A percentile compares a stretch with the other conserved stretches of the same genome.
Conservation (phyloP, 257 asterid species). For the Capsicum rhomboideum region DNA sequence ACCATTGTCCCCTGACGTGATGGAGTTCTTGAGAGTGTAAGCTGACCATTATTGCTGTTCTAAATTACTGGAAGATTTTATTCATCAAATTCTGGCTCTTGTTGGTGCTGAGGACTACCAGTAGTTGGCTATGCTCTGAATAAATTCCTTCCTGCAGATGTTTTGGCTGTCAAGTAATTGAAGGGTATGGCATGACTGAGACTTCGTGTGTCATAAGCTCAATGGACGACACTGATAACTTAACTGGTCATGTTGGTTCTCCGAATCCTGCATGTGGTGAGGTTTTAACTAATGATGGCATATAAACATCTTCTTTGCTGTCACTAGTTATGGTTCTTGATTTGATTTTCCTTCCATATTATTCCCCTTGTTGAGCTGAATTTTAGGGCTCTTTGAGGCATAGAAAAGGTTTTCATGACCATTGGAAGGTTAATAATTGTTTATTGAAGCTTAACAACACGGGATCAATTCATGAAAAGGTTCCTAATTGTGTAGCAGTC, state of each 20-base stretch:
- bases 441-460: neutral
- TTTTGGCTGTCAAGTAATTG: constrained; percentile 75
- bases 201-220: constrained; percentile 87
- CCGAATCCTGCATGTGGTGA: constrained; percentile 96
- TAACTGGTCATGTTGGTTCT: constrained; percentile 85
- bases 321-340: neutral
- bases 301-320: neutral
- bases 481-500: neutral
- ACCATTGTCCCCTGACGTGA: constrained; percentile 89
- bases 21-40: constrained; percentile 96
- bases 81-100: neutral
- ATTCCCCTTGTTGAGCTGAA: neutral
- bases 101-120: neutral
- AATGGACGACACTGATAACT: constrained; percentile 62
- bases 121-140: constrained; percentile 6
- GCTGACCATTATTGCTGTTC: constrained; percentile 16
- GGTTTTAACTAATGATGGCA: constrained; percentile 9
- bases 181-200: constrained; percentile 99
- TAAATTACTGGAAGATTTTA: neutral
- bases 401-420: neutral
- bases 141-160: constrained; percentile 44
- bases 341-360: neutral
- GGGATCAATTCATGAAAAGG: neutral
- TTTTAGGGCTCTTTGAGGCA: neutral
- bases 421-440: neutral